Evolutionary conservation across 768 basidiomycete genomes (phyloP).

Genomic region (Leucosporidium creatinivorum): DNA sequence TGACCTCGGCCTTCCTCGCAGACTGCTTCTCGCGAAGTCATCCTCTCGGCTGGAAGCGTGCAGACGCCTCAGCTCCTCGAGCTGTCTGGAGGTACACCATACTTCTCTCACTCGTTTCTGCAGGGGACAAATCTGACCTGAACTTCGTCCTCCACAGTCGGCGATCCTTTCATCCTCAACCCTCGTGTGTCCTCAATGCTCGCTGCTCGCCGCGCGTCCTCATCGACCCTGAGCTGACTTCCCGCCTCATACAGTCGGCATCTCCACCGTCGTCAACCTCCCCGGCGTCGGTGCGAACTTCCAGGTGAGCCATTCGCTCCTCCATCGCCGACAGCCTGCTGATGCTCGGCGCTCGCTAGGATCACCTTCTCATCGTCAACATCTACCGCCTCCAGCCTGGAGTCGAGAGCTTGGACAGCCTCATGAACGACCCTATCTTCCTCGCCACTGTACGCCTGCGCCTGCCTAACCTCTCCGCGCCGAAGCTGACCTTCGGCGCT

Average conservation of each 20-base stretch:
- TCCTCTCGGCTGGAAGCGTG: slow-evolving; percentile 33
- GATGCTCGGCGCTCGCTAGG: background rate
- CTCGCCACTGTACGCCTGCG: background rate
- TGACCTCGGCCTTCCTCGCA: background rate
- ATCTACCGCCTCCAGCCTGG: slow-evolving; percentile 25
- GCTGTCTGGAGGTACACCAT: slow-evolving; percentile 6
- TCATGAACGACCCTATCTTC: background rate
- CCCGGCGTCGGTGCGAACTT: slow-evolving; percentile 46
- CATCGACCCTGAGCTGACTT: no score
- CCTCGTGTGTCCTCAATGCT: background rate
- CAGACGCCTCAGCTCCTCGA: slow-evolving; percentile 31
- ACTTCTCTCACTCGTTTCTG: no score
- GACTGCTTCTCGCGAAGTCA: slow-evolving; percentile 28
- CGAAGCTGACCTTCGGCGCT: background rate
- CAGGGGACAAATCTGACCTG: background rate
- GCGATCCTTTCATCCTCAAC: background rate
- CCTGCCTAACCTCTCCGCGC: no score
- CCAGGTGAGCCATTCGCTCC: slow-evolving; percentile 28
- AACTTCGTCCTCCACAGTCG: background rate
- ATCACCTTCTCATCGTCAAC: slow-evolving; percentile 27
- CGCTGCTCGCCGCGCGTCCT: no score
- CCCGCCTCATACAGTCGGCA: background rate
- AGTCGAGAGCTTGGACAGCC: slow-evolving; percentile 13
- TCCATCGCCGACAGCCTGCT: no score
- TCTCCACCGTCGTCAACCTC: background rate